Base-by-base conservation (phyloP, 768 basidiomycete genomes). In the Russula griseocarnosa region DNA sequence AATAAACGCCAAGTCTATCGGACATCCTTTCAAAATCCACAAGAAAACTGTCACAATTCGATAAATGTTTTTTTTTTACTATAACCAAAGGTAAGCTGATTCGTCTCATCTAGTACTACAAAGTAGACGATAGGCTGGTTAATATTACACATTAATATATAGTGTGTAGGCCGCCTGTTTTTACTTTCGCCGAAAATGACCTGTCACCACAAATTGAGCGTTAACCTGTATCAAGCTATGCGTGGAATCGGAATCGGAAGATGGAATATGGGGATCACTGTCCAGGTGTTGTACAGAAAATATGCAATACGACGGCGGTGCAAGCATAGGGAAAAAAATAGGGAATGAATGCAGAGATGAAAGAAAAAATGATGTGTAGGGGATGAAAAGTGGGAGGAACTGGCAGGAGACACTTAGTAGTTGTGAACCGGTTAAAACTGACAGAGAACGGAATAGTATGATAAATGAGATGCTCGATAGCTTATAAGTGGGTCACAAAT, bases 401-500 rank as follows among this genome's bases (percentile, higher is more conserved):
- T 55, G 46, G n/a, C 11, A 52, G 40, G 54, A 60, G 62, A 51
- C 36, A 36, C 30, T 30, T 30, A 38, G 36, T 34, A 60, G 32
- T 63, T 50, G 64, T 5, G 10, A n/a, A 7, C 40, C 40, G 16
- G 26, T 11, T 18, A 32, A 59, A 34, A 60, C 53, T 18, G 38
- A 40, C 16, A 18, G 38, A 16, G 16, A 13, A 36, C 11, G 50
- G 24, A 32, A 60, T 50, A 53, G 42, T 46, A 36, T 52, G 36
- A 14, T 13, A 20, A 59, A 50, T 58, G 58, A 38, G 50, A 61
- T 52, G 42, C 54, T 32, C 46, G 53, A 60, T 36, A 46, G 32
- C 36, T 20, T 44, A 47, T 36, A 40, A 38, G 50, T 65, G 65
- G 47, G 47, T 78, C 68, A 78, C 69, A 71, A 38, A 58, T 73